Base-by-base conservation (phyloP, 352 stramenopile species). In the Globisporangium megalacanthum region DNA sequence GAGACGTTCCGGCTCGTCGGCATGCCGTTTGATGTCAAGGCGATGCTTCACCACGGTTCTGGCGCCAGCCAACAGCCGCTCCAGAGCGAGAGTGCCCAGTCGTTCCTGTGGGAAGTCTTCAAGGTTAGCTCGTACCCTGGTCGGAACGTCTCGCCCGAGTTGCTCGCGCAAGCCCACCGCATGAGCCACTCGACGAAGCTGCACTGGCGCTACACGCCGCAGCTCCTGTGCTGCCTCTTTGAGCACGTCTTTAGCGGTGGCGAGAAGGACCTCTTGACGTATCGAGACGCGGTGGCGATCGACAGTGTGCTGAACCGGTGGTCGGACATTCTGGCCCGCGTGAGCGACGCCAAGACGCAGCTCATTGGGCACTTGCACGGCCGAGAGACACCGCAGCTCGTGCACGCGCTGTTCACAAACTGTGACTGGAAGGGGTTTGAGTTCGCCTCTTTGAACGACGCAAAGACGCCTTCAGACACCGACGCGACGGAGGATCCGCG, bases 381-480 rank as follows among this genome's bases (percentile, higher is more conserved):
- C 13, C 70, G 75, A 20, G 68, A 86, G 25, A 90, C 77, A 1
- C 77, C 80, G 13, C 62, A 71, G n/a, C 53, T 90, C 9, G 75
- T 90, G 20, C 60, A 71, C 25, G 49, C 62, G 3, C 69, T 90
- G 6, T 82, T 86, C 31, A 75, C 66, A 2, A 68, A 83, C 33
- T 90, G 80, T 39, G 72, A 90, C 36, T 90, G 80, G 80, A 86
- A 68, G 8, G 80, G 76, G 6, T 82, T 84, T 31, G 76, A 88
- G 42, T 68, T 77, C 15, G 62, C 54, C 8, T 60, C 59, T 7
- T 19, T 70, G 7, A 47, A 13, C 45, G 47, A 15, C 20, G 22
- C 7, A 1, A 14, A 25, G 3, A 14, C 25, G 20, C 13, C 22
- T 13, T 14, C 25, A 6, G 14, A 13, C 4, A 29, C 10, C 31